Conservation (phyloP, 306 rosid genomes). For the Cicer arietinum region DNA sequence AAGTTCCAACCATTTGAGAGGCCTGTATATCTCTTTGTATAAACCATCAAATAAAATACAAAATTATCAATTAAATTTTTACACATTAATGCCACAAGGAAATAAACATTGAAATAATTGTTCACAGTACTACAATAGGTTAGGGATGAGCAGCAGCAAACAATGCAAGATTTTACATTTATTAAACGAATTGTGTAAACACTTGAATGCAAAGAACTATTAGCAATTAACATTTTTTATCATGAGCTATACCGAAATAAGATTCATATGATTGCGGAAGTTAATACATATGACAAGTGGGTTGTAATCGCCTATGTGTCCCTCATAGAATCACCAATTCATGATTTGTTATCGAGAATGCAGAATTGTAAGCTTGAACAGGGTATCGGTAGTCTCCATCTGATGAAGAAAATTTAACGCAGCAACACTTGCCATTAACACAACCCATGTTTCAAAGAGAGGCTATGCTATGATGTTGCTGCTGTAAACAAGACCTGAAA, state of each 20-base stretch:
- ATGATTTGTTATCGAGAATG: slow-evolving; percentile 60
- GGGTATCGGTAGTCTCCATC: slow-evolving; percentile 51
- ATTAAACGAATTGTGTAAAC: slow-evolving; percentile 5
- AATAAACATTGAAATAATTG: neutral
- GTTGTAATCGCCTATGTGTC: slow-evolving; percentile 86
- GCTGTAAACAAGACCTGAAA: neutral
- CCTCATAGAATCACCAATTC: slow-evolving; percentile 87
- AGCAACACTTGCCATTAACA: slow-evolving; percentile 74
- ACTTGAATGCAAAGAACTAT: slow-evolving; percentile 28
- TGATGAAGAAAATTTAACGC: slow-evolving; percentile 49
- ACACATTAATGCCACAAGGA: slow-evolving; percentile 19
- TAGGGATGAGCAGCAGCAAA: slow-evolving; percentile 10
- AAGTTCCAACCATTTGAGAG: slow-evolving; percentile 67
- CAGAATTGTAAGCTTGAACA: slow-evolving; percentile 66
- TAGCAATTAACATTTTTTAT: neutral
- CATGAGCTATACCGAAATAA: neutral
- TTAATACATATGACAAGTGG: neutral
- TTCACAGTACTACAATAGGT: slow-evolving; percentile 10
- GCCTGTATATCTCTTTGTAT: slow-evolving; percentile 73
- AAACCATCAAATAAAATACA: slow-evolving; percentile 42
- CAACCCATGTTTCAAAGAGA: slow-evolving; percentile 72
- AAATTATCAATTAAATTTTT: slow-evolving; percentile 29
- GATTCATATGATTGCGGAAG: slow-evolving; percentile 9
- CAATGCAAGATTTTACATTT: slow-evolving; percentile 5
- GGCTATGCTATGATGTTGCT: neutral